A percentile compares a stretch with the other conserved stretches of the same genome.
phyloP scores from a whole-genome alignment of 768 basidiomycete species.

The Hirschioporus abietinus region DNA sequence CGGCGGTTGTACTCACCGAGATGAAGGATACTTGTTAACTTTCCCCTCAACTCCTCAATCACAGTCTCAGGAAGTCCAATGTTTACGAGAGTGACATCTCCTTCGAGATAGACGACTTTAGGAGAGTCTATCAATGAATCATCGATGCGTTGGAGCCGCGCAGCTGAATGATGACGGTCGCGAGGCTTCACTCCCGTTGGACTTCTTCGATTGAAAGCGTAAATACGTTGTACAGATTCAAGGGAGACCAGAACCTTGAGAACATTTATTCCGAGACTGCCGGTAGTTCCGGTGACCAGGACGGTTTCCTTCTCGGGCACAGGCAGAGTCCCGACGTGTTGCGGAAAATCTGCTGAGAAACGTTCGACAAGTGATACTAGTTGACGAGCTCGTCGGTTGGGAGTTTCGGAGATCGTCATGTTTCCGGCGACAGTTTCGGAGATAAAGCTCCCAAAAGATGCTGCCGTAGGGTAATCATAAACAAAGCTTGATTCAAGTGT shows the following conservation, averaged over 20 bases:
- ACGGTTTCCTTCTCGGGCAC: constrained; percentile 18
- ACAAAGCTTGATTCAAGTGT: constrained; percentile 25
- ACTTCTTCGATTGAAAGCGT: constrained; percentile 26
- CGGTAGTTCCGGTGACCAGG: constrained; percentile 31
- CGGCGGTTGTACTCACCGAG: background rate
- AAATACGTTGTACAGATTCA: constrained; percentile 18
- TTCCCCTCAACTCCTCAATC: constrained; percentile 21
- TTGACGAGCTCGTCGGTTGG: constrained; percentile 37
- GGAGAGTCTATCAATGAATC: constrained; percentile 20
- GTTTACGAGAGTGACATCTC: constrained; percentile 16
- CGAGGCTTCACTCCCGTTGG: constrained; percentile 13
- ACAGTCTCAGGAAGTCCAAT: constrained; percentile 24
- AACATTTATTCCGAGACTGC: constrained; percentile 26
- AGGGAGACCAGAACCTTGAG: constrained; percentile 19
- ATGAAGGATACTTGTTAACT: background rate
- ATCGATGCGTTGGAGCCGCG: constrained; percentile 28
- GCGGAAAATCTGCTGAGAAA: constrained; percentile 4
- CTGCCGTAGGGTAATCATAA: constrained; percentile 35
- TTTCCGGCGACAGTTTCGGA: constrained; percentile 17
- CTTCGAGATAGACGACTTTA: constrained; percentile 30
- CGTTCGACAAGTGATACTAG: constrained; percentile 14
- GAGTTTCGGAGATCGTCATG: constrained; percentile 22
- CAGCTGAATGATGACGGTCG: constrained; percentile 22
- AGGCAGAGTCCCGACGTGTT: background rate
- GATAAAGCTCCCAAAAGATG: constrained; percentile 18